Conservation (phyloP, 495 filamentous ascomycete genomes). For the Tuber borchii region DNA sequence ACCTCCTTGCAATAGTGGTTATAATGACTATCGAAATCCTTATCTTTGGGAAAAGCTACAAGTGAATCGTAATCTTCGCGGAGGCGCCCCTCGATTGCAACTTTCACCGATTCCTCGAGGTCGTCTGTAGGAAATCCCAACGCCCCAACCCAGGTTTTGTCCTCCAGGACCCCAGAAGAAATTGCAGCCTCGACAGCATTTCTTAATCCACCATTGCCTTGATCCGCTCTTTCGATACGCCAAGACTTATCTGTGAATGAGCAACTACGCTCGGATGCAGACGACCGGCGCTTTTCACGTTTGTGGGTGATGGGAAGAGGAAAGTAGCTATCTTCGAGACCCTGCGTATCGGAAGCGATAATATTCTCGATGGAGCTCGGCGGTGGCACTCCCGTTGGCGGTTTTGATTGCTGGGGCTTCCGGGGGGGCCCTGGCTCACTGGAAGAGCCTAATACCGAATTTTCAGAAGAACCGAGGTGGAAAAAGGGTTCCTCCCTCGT, state of each 20-base stretch:
- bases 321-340: constrained; percentile 31
- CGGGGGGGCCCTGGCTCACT: constrained; percentile 49
- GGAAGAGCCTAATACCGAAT: constrained; percentile 33
- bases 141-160: constrained; percentile 82
- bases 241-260: constrained; percentile 54
- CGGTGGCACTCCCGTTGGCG: constrained; percentile 60
- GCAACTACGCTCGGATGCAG: constrained; percentile 49
- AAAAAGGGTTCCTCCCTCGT: constrained; percentile 44
- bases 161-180: constrained; percentile 55
- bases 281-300: constrained; percentile 39
- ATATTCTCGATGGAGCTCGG: constrained; percentile 62
- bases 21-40: constrained; percentile 87
- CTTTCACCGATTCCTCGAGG: constrained; percentile 60
- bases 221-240: constrained; percentile 75
- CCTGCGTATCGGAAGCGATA: constrained; percentile 17
- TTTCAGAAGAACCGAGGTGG: constrained; percentile 49
- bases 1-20: constrained; percentile 75
- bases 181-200: constrained; percentile 76
- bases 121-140: constrained; percentile 86
- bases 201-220: constrained; percentile 82
- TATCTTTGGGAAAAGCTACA: constrained; percentile 75
- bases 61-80: constrained; percentile 72
- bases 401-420: constrained; percentile 66
- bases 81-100: constrained; percentile 70
- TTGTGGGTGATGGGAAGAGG: constrained; percentile 24